These are phyloP conservation scores for Umbelopsis isabellina DNA, from an alignment of 192 early-diverging fungal species.

Conservation along the genomic window DNA sequence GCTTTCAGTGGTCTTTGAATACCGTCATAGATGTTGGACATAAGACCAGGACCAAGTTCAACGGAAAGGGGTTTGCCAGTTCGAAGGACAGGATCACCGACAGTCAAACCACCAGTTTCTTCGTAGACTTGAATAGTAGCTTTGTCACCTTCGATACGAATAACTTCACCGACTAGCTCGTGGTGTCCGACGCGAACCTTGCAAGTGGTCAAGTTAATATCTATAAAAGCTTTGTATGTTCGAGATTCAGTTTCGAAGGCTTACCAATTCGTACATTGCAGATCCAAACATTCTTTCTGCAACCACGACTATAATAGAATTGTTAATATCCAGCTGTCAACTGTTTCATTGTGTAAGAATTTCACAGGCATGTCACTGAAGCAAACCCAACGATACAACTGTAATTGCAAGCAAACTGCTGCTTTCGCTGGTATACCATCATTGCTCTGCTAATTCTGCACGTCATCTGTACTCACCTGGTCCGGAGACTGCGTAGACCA, in stretches of 20 bases:
- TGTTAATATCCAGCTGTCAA: neutral
- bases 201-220: neutral
- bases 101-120: conserved; percentile 97
- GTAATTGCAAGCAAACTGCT: neutral
- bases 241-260: conserved; percentile 27
- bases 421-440: neutral
- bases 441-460: neutral
- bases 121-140: conserved; percentile 99
- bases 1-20: conserved; percentile 98
- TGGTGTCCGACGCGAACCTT: conserved; percentile 96
- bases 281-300: conserved; percentile 97
- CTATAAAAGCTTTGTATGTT: neutral
- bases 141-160: conserved; percentile 98
- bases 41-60: conserved; percentile 93
- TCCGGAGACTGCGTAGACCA: conserved; percentile 96
- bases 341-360: neutral
- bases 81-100: conserved; percentile 98
- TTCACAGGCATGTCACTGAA: neutral
- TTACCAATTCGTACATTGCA: conserved; percentile 98
- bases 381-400: neutral
- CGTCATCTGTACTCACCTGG: conserved; percentile 67
- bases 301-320: conserved; percentile 78
- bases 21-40: conserved; percentile 98
- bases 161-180: conserved; percentile 98
- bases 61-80: conserved; percentile 98